Evolutionary conservation across 2,329 filamentous ascomycete genomes (phyloP).

Genomic region (Xylaria sp.): DNA sequence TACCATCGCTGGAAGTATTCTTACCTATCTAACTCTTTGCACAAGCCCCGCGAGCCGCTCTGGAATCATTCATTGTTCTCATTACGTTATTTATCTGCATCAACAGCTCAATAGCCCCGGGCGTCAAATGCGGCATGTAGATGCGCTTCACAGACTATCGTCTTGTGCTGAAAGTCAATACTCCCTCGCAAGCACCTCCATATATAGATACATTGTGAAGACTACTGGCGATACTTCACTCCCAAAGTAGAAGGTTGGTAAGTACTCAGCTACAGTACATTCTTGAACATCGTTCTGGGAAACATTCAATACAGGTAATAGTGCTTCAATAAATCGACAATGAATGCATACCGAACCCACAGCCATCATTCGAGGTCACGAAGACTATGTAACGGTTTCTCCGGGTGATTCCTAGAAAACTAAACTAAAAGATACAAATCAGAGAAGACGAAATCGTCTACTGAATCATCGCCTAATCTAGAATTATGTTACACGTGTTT

Average conservation of each 20-base stretch:
- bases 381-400: neutral
- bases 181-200: constrained; percentile 21
- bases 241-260: neutral
- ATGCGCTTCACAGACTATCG: neutral
- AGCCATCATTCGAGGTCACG: constrained; percentile 7
- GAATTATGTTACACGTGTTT: constrained; percentile 12
- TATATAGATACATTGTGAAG: constrained; percentile 1
- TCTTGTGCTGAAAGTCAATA: neutral
- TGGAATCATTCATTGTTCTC: neutral
- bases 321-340: constrained; percentile 8
- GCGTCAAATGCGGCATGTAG: neutral
- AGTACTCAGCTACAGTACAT: neutral
- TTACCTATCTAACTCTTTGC: neutral
- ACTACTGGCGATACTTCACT: neutral
- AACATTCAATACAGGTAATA: neutral
- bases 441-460: neutral
- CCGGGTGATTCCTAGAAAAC: neutral
- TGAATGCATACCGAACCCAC: constrained; percentile 3
- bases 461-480: constrained; percentile 11
- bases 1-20: neutral
- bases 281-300: neutral
- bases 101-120: neutral
- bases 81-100: constrained; percentile 21
- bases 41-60: neutral
- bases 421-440: neutral